These are phyloP conservation scores for Viola odorata DNA, from an alignment of 345 rosid species.

Conservation along the genomic window DNA sequence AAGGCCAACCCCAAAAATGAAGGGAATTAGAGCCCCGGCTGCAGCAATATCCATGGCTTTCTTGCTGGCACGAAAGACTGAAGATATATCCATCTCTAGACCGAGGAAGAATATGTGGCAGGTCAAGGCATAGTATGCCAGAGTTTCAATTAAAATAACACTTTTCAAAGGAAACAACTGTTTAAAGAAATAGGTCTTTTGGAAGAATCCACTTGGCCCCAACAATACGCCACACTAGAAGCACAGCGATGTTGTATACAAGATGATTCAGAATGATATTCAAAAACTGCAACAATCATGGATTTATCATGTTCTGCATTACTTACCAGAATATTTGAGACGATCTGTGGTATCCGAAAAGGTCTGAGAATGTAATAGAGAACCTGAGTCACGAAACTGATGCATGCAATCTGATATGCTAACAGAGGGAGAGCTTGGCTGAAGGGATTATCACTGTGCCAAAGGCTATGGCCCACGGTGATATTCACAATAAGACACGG, in stretches of 20 bases:
- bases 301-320: not conserved
- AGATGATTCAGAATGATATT: too few relatives aligned
- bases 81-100: constrained; percentile 47
- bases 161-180: constrained; percentile 25
- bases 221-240: constrained; percentile 45
- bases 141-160: constrained; percentile 37
- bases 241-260: too few relatives aligned
- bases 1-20: constrained; percentile 26
- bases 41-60: constrained; percentile 30
- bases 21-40: constrained; percentile 32
- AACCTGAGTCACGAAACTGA: constrained; percentile 5
- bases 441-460: constrained; percentile 27
- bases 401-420: constrained; percentile 15
- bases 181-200: rapidly evolving
- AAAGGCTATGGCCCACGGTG: constrained; percentile 14
- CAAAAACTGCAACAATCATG: not conserved
- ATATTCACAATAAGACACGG: constrained; percentile 14
- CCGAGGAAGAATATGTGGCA: constrained; percentile 60
- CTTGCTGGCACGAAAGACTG: constrained; percentile 25
- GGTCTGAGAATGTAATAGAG: constrained; percentile 28
- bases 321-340: constrained; percentile 29
- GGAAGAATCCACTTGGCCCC: constrained; percentile 31
- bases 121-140: constrained; percentile 39
- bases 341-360: constrained; percentile 22
- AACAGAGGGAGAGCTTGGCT: constrained; percentile 20